Base-by-base conservation (phyloP, 108 stramenopile species). In the Heterococcus sp. region DNA sequence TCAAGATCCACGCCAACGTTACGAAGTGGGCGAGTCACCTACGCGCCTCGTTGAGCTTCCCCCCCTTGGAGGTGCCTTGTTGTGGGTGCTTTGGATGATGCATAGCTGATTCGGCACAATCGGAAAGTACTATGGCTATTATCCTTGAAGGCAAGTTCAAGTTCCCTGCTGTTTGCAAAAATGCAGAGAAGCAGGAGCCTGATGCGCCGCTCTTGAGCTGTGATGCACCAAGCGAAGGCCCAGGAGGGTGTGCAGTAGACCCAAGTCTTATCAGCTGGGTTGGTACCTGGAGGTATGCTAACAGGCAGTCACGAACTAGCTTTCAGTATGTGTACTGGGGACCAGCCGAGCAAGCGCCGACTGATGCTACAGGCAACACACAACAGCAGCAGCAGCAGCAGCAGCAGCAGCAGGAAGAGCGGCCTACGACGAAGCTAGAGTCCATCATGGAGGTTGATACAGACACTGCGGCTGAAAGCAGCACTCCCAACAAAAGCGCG, bases 281-380 rank as follows among this genome's bases (percentile, higher is more conserved):
- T 26, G 71, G 71, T 2, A 3, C 3, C 4, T 71, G 71, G 71
- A 35, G 35, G 34, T 71, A 71, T 11, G 31, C 29, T 38, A 32
- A 71, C n/a, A 71, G 35, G 35, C 71, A 28, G 8, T n/a, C 14
- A 14, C 36, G 4, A 27, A 3, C 5, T 2, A 26, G 3, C 27
- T 71, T 71, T 71, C 27, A 71, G 29, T 71, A 71, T 27, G 29
- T 30, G 29, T 71, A 38, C 71, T 35, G 32, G 11, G 71, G 71
- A 14, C 31, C 35, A 21, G 71, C 32, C 11, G 68, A 69, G 30
- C 5, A 26, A 8, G 8, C 30, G 5, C 5, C 30, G 28, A 8
- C 68, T 28, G 28, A 14, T 30, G 68, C 14, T 32, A 21, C 46
- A 21, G n/a, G n/a, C n/a, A n/a, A n/a, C 46, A 8, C 21, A 21